A percentile compares a stretch with the other conserved stretches of the same genome.
phyloP scores from a whole-genome alignment of 371 early-diverging fungal species.

The Capillidium heterosporum region DNA sequence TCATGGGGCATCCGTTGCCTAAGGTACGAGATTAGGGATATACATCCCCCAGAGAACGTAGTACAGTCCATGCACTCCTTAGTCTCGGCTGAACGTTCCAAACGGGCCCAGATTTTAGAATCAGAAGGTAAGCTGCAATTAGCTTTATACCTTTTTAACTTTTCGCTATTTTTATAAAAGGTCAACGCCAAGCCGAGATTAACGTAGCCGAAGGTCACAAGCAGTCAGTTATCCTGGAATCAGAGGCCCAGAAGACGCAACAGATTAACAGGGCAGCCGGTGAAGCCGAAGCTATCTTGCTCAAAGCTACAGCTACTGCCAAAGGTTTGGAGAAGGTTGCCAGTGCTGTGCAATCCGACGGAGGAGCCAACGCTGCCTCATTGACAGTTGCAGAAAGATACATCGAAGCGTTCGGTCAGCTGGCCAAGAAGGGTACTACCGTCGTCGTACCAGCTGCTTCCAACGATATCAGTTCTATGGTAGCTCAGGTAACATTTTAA shows the following conservation, averaged over 20 bases:
- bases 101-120: conserved; percentile 92
- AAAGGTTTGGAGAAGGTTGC: conserved; percentile 64
- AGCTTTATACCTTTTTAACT: background rate
- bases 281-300: conserved; percentile 78
- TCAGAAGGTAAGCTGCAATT: conserved; percentile 47
- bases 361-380: conserved; percentile 73
- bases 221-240: conserved; percentile 80
- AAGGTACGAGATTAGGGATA: conserved; percentile 84
- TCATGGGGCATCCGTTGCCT: conserved; percentile 94
- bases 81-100: conserved; percentile 89
- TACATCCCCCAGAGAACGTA: conserved; percentile 90
- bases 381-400: conserved; percentile 94
- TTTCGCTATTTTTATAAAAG: conserved; percentile 7
- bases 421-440: conserved; percentile 87
- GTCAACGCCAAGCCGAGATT: conserved; percentile 84
- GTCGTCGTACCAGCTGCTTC: conserved; percentile 79
- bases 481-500: conserved; percentile 37
- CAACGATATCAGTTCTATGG: conserved; percentile 65
- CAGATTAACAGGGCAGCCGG: conserved; percentile 78
- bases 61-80: conserved; percentile 95
- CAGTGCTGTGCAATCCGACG: conserved; percentile 35
- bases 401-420: conserved; percentile 77
- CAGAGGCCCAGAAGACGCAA: conserved; percentile 78
- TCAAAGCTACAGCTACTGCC: conserved; percentile 73
- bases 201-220: conserved; percentile 94